Evolutionary conservation across 768 basidiomycete species (phyloP).

Genomic region (Filobasidium wieringae): DNA sequence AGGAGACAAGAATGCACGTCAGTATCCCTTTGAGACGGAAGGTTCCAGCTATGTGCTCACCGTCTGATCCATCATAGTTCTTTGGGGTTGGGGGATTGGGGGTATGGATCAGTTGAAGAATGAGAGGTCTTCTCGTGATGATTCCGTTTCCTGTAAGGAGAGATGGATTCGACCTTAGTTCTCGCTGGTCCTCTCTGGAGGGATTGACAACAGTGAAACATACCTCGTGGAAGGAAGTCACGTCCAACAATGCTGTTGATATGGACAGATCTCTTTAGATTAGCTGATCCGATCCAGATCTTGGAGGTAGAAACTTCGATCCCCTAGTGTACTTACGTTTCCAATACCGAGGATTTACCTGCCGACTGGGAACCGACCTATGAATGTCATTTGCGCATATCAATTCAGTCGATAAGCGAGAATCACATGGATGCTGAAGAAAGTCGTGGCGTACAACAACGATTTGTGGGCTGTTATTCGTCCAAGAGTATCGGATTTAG

Average conservation of each 20-base stretch:
- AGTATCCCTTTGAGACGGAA: no score
- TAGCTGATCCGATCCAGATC: background rate
- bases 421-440: background rate
- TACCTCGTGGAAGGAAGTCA: slow-evolving; percentile 42
- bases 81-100: slow-evolving; percentile 43
- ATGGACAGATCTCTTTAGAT: background rate
- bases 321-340: slow-evolving; percentile 56
- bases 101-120: slow-evolving; percentile 90
- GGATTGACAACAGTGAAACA: no score
- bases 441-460: slow-evolving; percentile 39
- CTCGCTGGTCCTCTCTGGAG: background rate
- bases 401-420: background rate
- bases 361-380: slow-evolving; percentile 95
- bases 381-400: background rate
- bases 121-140: slow-evolving; percentile 86
- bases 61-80: slow-evolving; percentile 18
- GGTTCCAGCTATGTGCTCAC: background rate
- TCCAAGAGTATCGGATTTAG: background rate
- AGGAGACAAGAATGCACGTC: background rate
- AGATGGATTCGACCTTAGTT: background rate
- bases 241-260: slow-evolving; percentile 73
- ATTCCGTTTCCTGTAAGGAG: slow-evolving; percentile 78
- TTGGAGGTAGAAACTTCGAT: background rate
- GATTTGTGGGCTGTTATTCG: slow-evolving; percentile 40
- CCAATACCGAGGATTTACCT: slow-evolving; percentile 71